These are phyloP conservation scores for Lasiosphaeris hirsuta DNA, from an alignment of 495 filamentous ascomycete genomes.

Conservation along the genomic window DNA sequence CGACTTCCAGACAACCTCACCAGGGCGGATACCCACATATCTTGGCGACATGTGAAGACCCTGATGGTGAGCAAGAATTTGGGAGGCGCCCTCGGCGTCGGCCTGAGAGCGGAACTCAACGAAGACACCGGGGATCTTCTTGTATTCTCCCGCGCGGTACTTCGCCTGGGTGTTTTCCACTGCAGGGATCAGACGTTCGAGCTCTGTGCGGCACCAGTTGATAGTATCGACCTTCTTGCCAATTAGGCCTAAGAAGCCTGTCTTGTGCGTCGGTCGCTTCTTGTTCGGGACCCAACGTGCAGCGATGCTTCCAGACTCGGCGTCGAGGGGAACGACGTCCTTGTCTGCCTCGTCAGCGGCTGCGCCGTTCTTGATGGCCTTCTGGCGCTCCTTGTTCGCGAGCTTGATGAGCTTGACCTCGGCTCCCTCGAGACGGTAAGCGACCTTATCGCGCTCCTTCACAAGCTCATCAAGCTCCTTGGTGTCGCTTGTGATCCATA, in stretches of 20 bases:
- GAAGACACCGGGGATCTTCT: slow-evolving; percentile 71
- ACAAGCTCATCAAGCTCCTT: slow-evolving; percentile 81
- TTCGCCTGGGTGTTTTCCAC: slow-evolving; percentile 72
- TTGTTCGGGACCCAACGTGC: slow-evolving; percentile 75
- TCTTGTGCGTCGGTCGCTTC: slow-evolving; percentile 80
- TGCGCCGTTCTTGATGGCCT: slow-evolving; percentile 68
- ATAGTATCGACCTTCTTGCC: slow-evolving; percentile 95
- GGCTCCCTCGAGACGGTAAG: slow-evolving; percentile 81
- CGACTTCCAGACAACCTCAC: slow-evolving; percentile 86
- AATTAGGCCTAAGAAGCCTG: slow-evolving; percentile 68
- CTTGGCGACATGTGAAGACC: slow-evolving; percentile 90
- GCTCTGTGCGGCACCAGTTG: slow-evolving; percentile 82
- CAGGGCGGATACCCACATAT: slow-evolving; percentile 80
- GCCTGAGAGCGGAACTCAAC: slow-evolving; percentile 80
- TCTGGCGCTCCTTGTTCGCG: slow-evolving; percentile 74
- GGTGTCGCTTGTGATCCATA: slow-evolving; percentile 83
- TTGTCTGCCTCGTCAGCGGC: slow-evolving; percentile 45
- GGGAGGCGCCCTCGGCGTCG: slow-evolving; percentile 82
- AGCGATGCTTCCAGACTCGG: slow-evolving; percentile 72
- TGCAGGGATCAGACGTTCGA: slow-evolving; percentile 75
- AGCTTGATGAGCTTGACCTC: slow-evolving; percentile 83
- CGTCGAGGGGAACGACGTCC: slow-evolving; percentile 40
- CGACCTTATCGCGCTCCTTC: slow-evolving; percentile 76
- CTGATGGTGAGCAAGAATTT: slow-evolving; percentile 83
- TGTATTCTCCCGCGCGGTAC: slow-evolving; percentile 67